Conservation (phyloP, 257 asterid species). For the Lithospermum erythrorhizon region DNA sequence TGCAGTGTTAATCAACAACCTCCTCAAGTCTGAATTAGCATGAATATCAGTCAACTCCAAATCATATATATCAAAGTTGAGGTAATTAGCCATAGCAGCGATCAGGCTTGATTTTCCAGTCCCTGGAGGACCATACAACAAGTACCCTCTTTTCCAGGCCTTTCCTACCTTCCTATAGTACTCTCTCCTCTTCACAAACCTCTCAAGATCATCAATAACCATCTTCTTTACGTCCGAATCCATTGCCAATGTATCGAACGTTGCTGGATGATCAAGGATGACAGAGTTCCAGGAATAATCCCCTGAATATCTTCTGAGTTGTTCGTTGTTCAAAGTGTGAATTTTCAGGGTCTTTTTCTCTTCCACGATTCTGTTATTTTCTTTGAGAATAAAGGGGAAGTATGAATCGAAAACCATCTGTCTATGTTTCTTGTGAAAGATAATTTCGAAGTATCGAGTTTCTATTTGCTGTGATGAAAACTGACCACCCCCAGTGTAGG, state of each 20-base stretch:
- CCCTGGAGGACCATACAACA: conserved; percentile 79
- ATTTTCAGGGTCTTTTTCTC: conserved; percentile 32
- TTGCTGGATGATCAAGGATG: conserved; percentile 51
- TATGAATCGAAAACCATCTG: conserved; percentile 24
- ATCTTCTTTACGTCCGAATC: conserved; percentile 23
- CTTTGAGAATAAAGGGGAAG: conserved; percentile 23
- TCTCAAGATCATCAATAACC: conserved; percentile 37
- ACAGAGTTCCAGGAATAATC: conserved; percentile 27
- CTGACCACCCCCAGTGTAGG: conserved; percentile 12
- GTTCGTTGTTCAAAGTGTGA: conserved; percentile 20
- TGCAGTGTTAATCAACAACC: conserved; percentile 32
- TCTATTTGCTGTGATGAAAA: conserved; percentile 14
- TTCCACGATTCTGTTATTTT: conserved; percentile 13
- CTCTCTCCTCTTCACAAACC: conserved; percentile 44
- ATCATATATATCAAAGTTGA: conserved; percentile 56
- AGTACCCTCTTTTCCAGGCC: conserved; percentile 77
- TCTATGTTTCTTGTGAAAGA: conserved; percentile 33
- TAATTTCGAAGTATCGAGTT: conserved; percentile 14
- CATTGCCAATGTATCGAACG: conserved; percentile 49
- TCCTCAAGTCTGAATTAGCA: conserved; percentile 35
- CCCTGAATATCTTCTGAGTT: conserved; percentile 17
- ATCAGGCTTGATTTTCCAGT: conserved; percentile 79
- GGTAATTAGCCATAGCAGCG: conserved; percentile 64
- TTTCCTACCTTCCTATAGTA: conserved; percentile 47
- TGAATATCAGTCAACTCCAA: conserved; percentile 43